Evolutionary conservation across 805 yeast species (phyloP).

Genomic region (Ogataea degrootiae): DNA sequence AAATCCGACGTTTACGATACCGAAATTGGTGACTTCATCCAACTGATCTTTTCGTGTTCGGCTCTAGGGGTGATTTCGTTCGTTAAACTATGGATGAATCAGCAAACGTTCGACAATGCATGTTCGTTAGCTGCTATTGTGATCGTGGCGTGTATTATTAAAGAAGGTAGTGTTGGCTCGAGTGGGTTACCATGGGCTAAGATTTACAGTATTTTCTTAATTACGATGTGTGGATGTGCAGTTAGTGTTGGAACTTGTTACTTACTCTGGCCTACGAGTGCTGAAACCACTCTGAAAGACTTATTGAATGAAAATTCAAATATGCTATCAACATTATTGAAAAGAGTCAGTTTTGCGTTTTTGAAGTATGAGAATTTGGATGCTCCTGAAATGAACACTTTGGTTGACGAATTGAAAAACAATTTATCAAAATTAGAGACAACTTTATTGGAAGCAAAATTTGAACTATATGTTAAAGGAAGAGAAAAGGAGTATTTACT

Average conservation of each 20-base stretch:
- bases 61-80: constrained; percentile 66
- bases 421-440: constrained; percentile 36
- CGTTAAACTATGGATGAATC: constrained; percentile 61
- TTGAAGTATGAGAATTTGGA: constrained; percentile 42
- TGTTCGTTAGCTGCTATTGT: constrained; percentile 73
- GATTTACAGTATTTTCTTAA: constrained; percentile 47
- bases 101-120: constrained; percentile 73
- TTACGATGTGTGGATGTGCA: constrained; percentile 57
- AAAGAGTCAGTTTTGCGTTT: constrained; percentile 44
- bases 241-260: constrained; percentile 59
- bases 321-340: constrained; percentile 45
- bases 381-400: constrained; percentile 33
- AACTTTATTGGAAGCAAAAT: constrained; percentile 53
- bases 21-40: constrained; percentile 46
- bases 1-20: constrained; percentile 36
- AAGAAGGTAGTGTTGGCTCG: constrained; percentile 64
- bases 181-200: constrained; percentile 52
- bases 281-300: constrained; percentile 40
- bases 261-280: constrained; percentile 59
- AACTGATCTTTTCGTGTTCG: constrained; percentile 46
- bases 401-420: constrained; percentile 35
- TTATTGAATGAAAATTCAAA: constrained; percentile 48
- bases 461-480: constrained; percentile 54
- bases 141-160: constrained; percentile 63
- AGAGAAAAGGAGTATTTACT: constrained; percentile 47